These are phyloP conservation scores for Ascodesmis nigricans DNA, from an alignment of 495 filamentous ascomycete genomes.

Conservation along the genomic window DNA sequence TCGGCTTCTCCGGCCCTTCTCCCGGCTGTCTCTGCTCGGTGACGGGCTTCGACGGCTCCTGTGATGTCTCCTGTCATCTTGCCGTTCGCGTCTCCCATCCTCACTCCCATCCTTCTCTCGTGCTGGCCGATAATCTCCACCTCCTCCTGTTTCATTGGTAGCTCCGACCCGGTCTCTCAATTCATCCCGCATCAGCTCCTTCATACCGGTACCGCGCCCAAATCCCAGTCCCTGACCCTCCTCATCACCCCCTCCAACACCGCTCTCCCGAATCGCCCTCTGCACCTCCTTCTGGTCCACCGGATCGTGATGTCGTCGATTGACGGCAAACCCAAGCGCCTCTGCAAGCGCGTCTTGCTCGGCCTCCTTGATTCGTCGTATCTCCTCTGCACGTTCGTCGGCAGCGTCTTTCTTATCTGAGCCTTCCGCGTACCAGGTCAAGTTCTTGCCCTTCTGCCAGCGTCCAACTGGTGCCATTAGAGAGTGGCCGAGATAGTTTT, in stretches of 20 bases:
- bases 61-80: not conserved
- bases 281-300: slow-evolving; percentile 16
- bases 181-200: slow-evolving; percentile 2
- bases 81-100: not conserved
- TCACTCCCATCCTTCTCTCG: slow-evolving; percentile 1
- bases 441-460: slow-evolving; percentile 78
- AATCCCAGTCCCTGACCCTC: slow-evolving; percentile 10
- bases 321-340: slow-evolving; percentile 58
- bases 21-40: too few relatives aligned
- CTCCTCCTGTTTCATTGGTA: not conserved
- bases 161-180: not conserved
- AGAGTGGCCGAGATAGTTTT: slow-evolving; percentile 94
- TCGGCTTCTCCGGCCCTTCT: not conserved
- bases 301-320: slow-evolving; percentile 22
- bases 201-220: slow-evolving; percentile 16
- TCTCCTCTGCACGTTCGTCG: slow-evolving; percentile 53
- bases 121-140: too few relatives aligned
- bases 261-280: slow-evolving; percentile 13
- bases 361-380: slow-evolving; percentile 64
- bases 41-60: not conserved
- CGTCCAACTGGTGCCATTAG: slow-evolving; percentile 89
- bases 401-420: slow-evolving; percentile 20
- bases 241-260: slow-evolving; percentile 7
- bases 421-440: slow-evolving; percentile 55
- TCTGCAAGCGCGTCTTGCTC: slow-evolving; percentile 74